Base-by-base conservation (phyloP, 352 stramenopile species). In the Phytophthora tubulina region DNA sequence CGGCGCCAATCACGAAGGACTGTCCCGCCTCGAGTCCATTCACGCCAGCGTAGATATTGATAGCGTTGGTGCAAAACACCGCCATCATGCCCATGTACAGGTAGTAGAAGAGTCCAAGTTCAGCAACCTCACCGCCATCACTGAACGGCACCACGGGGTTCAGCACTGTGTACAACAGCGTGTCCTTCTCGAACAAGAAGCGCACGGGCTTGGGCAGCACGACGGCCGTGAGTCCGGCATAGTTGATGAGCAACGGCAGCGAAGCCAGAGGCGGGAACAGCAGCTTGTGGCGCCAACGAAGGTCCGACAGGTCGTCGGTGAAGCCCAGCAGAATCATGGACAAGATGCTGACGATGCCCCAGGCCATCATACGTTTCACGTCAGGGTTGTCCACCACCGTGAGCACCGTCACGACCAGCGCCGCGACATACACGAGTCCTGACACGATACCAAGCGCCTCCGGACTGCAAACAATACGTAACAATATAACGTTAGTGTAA, bases 1-100 rank as follows among this genome's bases (percentile, higher is more conserved):
- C 94, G 62, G 87, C 95, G n/a, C 86, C 96, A 74, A 98, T 97
- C 13, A 98, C 85, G 52, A 96, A 89, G 10, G 88, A 91, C 72
- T 99, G 97, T 10, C 98, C 98, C 3, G 93, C 95, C 75, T 99
- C 98, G 6, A 99, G 86, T 0, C 98, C 98, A 76, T 99, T 99
- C 64, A 99, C 98, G 41, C 98, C 98, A 8, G 98, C 98, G 76
- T 99, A 99, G 65, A 99, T 99, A 81, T 99, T 99, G 76, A 99
- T 99, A 4, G 97, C 97, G 83, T 99, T 99, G 8, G 98, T 99
- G 83, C 97, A 99, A 80, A 99, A 99, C 7, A 99, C 97, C 4
- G 97, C 96, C 74, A 99, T 94, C 80, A 99, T 90, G 50, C 94
- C 95, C 97, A 99, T 99, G 83, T 99, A 99, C 3, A 99, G 69